Base-by-base conservation (phyloP, 2,329 filamentous ascomycete species). In the Botrytis elliptica region DNA sequence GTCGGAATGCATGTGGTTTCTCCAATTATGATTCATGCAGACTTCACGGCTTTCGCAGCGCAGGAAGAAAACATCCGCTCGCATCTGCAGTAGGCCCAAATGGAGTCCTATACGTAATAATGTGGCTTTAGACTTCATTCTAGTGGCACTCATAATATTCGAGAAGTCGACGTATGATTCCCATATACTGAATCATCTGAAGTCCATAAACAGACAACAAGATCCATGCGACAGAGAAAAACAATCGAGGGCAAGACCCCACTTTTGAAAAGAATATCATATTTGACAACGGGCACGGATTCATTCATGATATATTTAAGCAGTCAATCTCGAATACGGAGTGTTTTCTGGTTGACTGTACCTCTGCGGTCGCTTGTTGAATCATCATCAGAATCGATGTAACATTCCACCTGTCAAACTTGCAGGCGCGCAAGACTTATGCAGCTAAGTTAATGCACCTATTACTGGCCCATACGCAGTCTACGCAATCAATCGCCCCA, bases 281-380 rank as follows among this genome's bases (percentile, higher is more conserved):
- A 57, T 57, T 68, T 25, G 33, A 14, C 20, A 38, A 38, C n/a
- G 44, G 66, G 49, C 66, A 68, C 49, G 25, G 66, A 68, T 57
- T 57, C 36, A 42, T 68, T 68, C 49, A 18, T 68, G 66, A 68
- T 68, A 68, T 68, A 42, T 57, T 68, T 29, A 57, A 57, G 66
- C 66, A 68, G 49, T n/a, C 40, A 42, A 18, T 57, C 25, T 68
- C 66, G 36, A 68, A 68, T 57, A 42, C 49, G n/a, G 66, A 33
- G 10, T 38, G 33, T 10, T 40, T 68, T 29, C 16, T 29, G 46
- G 25, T 55, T 68, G 65, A 68, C 36, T 68, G 49, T 57, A 57
- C 36, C 36, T 57, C 66, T 20, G 66, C 49, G 3, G 18, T 57
- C 18, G 49, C 66, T 42, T 57, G 25, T 68, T 68, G 18, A 68